Evolutionary conservation across 2,329 filamentous ascomycete species (phyloP).

Genomic region (Fusarium virguliforme): DNA sequence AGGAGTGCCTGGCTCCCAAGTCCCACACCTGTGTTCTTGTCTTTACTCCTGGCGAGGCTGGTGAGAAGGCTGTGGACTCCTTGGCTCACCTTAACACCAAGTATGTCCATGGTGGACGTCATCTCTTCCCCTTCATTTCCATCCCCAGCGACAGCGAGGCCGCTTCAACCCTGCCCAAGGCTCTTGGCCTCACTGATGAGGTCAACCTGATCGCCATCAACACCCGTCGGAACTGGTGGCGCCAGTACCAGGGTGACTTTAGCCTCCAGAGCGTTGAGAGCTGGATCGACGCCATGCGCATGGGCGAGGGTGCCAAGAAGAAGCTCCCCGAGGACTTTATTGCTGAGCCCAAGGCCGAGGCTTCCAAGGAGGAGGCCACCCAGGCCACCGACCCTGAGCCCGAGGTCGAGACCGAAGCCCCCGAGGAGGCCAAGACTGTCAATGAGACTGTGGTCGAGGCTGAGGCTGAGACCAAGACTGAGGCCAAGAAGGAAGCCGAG

Average conservation of each 20-base stretch:
- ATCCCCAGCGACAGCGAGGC: constrained; percentile 70
- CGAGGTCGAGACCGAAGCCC: constrained; percentile 46
- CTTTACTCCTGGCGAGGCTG: constrained; percentile 72
- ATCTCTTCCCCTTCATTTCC: constrained; percentile 87
- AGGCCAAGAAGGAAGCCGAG: constrained; percentile 19
- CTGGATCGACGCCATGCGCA: constrained; percentile 92
- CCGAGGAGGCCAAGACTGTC: constrained; percentile 46
- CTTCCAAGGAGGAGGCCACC: constrained; percentile 47
- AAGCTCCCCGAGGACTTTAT: constrained; percentile 78
- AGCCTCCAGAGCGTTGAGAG: constrained; percentile 77
- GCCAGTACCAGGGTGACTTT: constrained; percentile 76
- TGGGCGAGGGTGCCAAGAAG: constrained; percentile 88
- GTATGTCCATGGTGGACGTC: constrained; percentile 75
- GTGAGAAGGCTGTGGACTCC: constrained; percentile 72
- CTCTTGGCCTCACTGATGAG: constrained; percentile 72
- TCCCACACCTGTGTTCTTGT: constrained; percentile 88
- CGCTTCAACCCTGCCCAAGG: constrained; percentile 61
- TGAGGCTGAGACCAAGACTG: constrained; percentile 24
- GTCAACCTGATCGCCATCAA: constrained; percentile 88
- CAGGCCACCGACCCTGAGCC: constrained; percentile 51
- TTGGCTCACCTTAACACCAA: constrained; percentile 84
- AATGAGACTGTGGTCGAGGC: constrained; percentile 43
- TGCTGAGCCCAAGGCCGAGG: constrained; percentile 55
- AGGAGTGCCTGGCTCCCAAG: constrained; percentile 81
- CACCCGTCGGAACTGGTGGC: constrained; percentile 89